phyloP scores from a whole-genome alignment of 1,284 basidiomycete genomes.

The Ceratobasidium sp. region DNA sequence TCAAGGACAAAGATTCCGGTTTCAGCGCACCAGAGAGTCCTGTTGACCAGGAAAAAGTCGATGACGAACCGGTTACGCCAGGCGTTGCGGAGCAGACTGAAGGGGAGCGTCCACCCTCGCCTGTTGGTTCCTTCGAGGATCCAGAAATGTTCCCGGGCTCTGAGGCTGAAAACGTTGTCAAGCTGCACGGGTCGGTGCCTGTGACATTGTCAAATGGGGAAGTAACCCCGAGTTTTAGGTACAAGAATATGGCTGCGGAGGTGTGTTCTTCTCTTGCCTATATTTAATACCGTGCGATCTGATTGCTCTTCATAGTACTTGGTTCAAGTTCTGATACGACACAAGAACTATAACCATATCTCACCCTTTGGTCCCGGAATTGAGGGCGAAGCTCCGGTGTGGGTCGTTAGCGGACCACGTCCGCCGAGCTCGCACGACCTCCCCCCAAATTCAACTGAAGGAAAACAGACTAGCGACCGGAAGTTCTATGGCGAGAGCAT shows the following conservation, averaged over 20 bases:
- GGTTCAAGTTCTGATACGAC: conserved; percentile 23
- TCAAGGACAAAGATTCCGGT: not conserved
- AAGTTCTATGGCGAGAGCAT: conserved; percentile 7
- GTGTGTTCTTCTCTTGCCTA: not conserved
- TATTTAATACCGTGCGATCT: not conserved
- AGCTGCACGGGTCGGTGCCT: conserved; percentile 20
- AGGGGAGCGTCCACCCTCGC: conserved; percentile 53
- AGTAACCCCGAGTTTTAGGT: conserved; percentile 28
- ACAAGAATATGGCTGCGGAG: conserved; percentile 40
- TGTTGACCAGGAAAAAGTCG: not conserved
- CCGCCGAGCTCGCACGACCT: not conserved
- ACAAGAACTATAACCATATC: conserved; percentile 31
- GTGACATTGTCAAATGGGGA: conserved; percentile 5
- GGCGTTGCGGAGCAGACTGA: conserved; percentile 57
- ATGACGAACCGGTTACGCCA: not conserved
- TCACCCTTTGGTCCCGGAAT: conserved; percentile 37
- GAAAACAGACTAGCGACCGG: not conserved
- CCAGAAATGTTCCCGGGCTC: conserved; percentile 61
- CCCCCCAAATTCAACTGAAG: not conserved
- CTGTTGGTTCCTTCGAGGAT: conserved; percentile 3
- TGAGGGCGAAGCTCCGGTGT: conserved; percentile 32
- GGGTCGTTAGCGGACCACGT: conserved; percentile 29
- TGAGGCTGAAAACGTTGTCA: conserved; percentile 55
- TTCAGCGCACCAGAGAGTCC: not conserved
- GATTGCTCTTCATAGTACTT: conserved; percentile 16